Conservation (phyloP, 116 monocot genomes). For the Cymodocea nodosa region DNA sequence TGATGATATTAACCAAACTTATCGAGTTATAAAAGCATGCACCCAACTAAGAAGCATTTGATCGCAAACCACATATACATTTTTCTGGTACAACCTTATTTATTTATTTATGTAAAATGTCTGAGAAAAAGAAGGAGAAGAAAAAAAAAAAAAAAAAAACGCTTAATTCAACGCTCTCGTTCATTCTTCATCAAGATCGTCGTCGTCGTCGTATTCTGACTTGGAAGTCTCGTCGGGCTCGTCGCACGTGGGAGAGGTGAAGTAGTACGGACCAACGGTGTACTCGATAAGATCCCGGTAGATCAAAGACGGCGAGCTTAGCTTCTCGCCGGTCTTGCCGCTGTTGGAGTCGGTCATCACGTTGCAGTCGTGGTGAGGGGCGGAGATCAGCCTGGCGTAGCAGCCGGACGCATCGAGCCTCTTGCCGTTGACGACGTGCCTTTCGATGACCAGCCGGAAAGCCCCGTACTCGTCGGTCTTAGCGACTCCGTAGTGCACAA, state of each 20-base stretch:
- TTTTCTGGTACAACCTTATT: no score
- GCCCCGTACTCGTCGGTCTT: constrained; percentile 36
- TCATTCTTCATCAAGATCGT: not conserved
- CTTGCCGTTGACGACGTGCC: constrained; percentile 19
- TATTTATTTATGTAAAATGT: no score
- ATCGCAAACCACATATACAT: no score
- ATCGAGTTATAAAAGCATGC: no score
- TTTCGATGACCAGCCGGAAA: constrained; percentile 32
- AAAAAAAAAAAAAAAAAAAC: no score
- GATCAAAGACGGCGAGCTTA: constrained; percentile 26
- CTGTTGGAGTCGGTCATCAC: constrained; percentile 50
- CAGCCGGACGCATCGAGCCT: constrained; percentile 22
- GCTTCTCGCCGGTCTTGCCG: constrained; percentile 38
- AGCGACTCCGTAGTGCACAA: constrained; percentile 35
- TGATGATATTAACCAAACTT: no score
- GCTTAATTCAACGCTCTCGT: no score
- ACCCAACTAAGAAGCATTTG: no score
- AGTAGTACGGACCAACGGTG: constrained; percentile 51
- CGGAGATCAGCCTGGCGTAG: constrained; percentile 50
- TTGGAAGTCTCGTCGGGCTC: constrained; percentile 15
- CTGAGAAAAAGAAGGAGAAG: no score
- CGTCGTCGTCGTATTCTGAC: not conserved
- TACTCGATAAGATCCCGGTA: constrained; percentile 42
- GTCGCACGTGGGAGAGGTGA: constrained; percentile 52
- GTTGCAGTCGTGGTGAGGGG: constrained; percentile 30